Evolutionary conservation across 768 basidiomycete genomes (phyloP), one percentile per base, ranked within the genome.

Genomic region (Dacryopinax primogenitus): DNA sequence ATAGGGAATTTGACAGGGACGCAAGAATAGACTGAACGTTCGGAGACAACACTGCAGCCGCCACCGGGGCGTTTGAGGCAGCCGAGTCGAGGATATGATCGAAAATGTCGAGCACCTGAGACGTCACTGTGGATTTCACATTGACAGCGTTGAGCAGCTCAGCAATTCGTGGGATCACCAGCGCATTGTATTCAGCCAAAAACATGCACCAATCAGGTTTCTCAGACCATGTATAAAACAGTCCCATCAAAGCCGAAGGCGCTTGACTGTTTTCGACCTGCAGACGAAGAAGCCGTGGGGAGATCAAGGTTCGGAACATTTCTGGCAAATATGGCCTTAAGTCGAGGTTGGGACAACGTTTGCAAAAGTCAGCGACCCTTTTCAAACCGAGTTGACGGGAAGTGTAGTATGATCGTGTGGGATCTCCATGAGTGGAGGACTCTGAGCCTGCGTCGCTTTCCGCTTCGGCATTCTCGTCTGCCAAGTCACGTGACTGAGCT

Each of bases 221-320:
- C 16, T 78, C 73, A 0, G 90, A 83, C 88, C 93, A 94, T 4
- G 81, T 77, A 66, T 84, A 81, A 75, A 96, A 88, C 23, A 97
- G 78, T 37, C 96, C 92, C 44, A 99, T 77, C 18, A 95, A 78
- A 0, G 90, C 85, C 0, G 93, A 95, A 0, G 95, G 93, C 0
- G 90, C 82, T 73, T 97, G 95, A 0, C 88, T 90, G 70, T 94
- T 98, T 74, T 98, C 96, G 44, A 76, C 79, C 66, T 88, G 86
- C 28, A 98, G 78, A 2, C 77, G 74, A 0, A 83, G 76, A 26
- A 99, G 79, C 4, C 96, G 88, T 0, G 95, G 93, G 0, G 87
- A 84, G 70, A 98, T 87, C 77, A 90, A 83, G 0, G 82, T 76
- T 0, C 77, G 66, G 76, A 91, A 97, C 9, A 84, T 82, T 4